Evolutionary conservation across 192 early-diverging fungal species (phyloP).

Genomic region (Coemansia sp.): DNA sequence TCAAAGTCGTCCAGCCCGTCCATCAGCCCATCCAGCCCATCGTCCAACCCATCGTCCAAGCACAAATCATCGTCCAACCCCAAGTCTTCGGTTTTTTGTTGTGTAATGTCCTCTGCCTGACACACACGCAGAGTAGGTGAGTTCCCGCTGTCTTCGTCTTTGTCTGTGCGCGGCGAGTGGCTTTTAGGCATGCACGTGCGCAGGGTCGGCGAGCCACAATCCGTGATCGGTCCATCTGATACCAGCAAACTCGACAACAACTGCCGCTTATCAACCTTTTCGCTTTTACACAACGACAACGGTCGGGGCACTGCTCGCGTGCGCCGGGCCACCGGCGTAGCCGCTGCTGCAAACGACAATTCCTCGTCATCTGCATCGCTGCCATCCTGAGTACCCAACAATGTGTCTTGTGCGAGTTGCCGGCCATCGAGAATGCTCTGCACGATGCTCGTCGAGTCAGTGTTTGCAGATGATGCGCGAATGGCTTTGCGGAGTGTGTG

Average conservation of each 20-base stretch:
- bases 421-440: slow-evolving; percentile 44
- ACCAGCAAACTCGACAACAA: slow-evolving; percentile 39
- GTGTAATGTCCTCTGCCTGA: background rate
- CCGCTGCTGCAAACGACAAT: background rate
- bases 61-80: slow-evolving; percentile 7
- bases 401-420: background rate
- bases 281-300: slow-evolving; percentile 30
- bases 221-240: background rate
- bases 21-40: slow-evolving; percentile 36
- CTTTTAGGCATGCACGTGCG: background rate
- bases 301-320: slow-evolving; percentile 24
- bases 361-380: background rate
- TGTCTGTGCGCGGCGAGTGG: background rate
- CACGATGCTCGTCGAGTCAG: slow-evolving; percentile 22
- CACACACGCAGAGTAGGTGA: background rate
- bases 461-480: slow-evolving; percentile 5
- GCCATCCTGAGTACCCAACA: background rate
- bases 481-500: slow-evolving; percentile 38
- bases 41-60: slow-evolving; percentile 24
- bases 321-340: background rate
- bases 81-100: background rate
- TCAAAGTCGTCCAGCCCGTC: slow-evolving; percentile 15
- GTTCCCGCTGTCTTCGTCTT: background rate
- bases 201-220: background rate
- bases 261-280: slow-evolving; percentile 36